Conservation (phyloP, 768 basidiomycete species). For the Dioszegia crocea region DNA sequence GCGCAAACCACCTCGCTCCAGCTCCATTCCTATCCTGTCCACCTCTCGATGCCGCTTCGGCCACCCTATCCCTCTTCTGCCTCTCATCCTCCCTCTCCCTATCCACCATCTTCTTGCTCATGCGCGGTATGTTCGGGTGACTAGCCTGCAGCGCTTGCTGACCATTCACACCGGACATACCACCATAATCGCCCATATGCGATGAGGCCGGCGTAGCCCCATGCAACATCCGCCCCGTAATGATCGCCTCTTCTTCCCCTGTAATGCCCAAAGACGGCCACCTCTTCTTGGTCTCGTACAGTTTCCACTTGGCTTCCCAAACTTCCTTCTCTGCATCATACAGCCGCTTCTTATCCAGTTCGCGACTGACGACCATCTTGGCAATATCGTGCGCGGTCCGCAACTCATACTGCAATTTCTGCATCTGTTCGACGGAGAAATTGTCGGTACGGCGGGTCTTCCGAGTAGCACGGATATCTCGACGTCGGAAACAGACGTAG, state of each 20-base stretch:
- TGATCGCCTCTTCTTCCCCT: slow-evolving; percentile 51
- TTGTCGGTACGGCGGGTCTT: slow-evolving; percentile 91
- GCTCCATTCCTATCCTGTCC: slow-evolving; percentile 30
- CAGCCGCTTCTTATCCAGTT: slow-evolving; percentile 68
- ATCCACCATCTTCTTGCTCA: slow-evolving; percentile 25
- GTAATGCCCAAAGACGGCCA: slow-evolving; percentile 50
- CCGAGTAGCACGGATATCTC: slow-evolving; percentile 87
- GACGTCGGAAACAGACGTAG: slow-evolving; percentile 92
- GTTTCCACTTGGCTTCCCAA: slow-evolving; percentile 71
- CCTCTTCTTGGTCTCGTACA: slow-evolving; percentile 76
- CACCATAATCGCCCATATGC: neutral
- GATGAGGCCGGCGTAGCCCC: neutral
- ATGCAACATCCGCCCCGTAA: slow-evolving; percentile 30
- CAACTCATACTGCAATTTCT: slow-evolving; percentile 74
- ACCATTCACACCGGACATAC: slow-evolving; percentile 7
- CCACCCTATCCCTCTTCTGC: slow-evolving; percentile 36
- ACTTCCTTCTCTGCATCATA: slow-evolving; percentile 60
- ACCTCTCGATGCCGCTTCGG: slow-evolving; percentile 23
- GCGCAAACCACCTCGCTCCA: slow-evolving; percentile 48
- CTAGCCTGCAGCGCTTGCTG: slow-evolving; percentile 4
- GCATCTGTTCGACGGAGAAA: slow-evolving; percentile 80
- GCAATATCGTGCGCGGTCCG: slow-evolving; percentile 69
- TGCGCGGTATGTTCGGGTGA: slow-evolving; percentile 20
- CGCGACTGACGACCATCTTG: slow-evolving; percentile 64
- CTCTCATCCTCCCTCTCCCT: slow-evolving; percentile 37